Evolutionary conservation across 2,329 filamentous ascomycete genomes (phyloP).

Genomic region (Phialophora macrospora): DNA sequence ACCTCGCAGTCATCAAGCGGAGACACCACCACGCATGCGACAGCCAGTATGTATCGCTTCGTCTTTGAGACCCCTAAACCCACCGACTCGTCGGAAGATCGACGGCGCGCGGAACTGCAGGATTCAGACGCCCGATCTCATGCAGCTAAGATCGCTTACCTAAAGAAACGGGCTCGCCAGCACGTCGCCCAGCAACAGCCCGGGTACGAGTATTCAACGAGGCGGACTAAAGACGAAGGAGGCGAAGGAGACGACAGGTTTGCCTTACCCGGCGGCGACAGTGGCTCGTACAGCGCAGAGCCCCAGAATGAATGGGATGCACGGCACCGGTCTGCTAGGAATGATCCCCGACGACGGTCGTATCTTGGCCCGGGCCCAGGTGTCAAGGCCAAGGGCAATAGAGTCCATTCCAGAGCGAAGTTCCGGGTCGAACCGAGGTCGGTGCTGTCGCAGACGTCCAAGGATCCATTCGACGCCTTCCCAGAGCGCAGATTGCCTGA

Average conservation of each 20-base stretch:
- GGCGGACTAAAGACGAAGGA: neutral
- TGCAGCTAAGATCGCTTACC: constrained; percentile 12
- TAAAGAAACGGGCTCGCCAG: constrained; percentile 6
- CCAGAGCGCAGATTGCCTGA: constrained; percentile 6
- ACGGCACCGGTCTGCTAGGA: too few relatives aligned
- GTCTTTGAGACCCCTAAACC: constrained; percentile 5
- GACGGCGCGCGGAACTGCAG: constrained; percentile 7
- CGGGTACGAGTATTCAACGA: neutral
- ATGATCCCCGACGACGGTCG: neutral
- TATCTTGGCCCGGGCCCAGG: too few relatives aligned
- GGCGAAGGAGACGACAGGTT: too few relatives aligned
- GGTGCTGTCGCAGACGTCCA: constrained; percentile 1
- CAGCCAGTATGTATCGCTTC: neutral
- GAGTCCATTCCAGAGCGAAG: neutral
- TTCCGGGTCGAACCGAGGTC: neutral
- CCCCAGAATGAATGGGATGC: too few relatives aligned
- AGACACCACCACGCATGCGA: neutral
- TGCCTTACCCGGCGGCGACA: too few relatives aligned
- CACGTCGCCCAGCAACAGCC: neutral
- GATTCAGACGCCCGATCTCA: constrained; percentile 7
- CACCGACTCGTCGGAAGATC: constrained; percentile 1
- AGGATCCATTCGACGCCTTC: constrained; percentile 9
- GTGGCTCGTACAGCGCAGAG: too few relatives aligned
- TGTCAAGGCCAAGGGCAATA: neutral
- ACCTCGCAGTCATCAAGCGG: too few relatives aligned